phyloP scores from a whole-genome alignment of 148 eudicot species.

The Pouteria glomerata region DNA sequence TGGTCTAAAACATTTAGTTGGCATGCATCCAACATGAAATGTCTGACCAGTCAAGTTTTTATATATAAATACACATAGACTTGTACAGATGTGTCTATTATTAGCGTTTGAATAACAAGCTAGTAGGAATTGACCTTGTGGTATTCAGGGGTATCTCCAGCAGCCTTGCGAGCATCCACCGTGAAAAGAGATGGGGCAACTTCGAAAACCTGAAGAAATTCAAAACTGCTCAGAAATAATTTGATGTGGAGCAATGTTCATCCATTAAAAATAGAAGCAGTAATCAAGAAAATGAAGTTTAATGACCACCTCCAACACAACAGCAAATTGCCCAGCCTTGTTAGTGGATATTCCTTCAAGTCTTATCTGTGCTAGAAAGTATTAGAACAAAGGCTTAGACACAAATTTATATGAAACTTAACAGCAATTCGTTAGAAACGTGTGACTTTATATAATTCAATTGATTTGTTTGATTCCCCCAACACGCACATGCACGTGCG shows the following conservation, averaged over 20 bases:
- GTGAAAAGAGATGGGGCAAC: constrained; percentile 95
- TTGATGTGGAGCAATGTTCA: neutral
- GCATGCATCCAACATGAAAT: no score
- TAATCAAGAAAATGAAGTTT: constrained; percentile 5
- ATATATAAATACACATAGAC: no score
- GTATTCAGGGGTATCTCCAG: constrained; percentile 84
- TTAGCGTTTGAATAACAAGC: neutral
- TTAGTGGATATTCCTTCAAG: constrained; percentile 81
- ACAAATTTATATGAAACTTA: neutral
- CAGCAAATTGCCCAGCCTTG: constrained; percentile 68
- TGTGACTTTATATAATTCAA: neutral
- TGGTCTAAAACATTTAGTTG: no score
- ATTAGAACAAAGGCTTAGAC: neutral
- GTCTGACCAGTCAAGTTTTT: no score
- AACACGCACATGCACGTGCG: no score
- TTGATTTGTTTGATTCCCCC: neutral
- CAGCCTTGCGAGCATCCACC: constrained; percentile 89
- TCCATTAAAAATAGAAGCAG: neutral
- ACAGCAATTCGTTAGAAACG: neutral
- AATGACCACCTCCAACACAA: constrained; percentile 41
- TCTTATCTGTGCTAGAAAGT: constrained; percentile 51
- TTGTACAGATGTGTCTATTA: no score
- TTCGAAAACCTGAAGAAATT: constrained; percentile 56
- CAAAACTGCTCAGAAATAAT: neutral
- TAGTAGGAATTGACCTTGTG: constrained; percentile 42